phyloP scores from a whole-genome alignment of 495 filamentous ascomycete species.

The Tuber melanosporum region DNA sequence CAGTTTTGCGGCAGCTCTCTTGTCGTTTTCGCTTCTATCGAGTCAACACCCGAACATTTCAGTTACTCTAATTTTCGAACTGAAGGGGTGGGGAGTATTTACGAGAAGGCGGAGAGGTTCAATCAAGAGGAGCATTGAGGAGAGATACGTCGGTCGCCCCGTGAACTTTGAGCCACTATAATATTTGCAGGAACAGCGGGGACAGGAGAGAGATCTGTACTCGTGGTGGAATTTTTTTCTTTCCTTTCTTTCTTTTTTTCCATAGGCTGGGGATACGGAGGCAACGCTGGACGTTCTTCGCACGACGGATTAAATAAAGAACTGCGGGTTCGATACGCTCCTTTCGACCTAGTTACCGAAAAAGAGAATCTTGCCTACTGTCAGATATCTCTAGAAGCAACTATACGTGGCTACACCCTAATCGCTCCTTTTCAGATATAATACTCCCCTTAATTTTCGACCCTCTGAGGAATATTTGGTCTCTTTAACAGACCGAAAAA shows the following conservation, averaged over 20 bases:
- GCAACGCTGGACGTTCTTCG: constrained; percentile 39
- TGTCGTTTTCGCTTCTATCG: constrained; percentile 17
- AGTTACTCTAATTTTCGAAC: constrained; percentile 26
- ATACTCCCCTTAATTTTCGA: constrained; percentile 6
- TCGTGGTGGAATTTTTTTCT: constrained; percentile 23
- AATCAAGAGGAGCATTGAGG: constrained; percentile 13
- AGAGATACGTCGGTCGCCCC: constrained; percentile 31
- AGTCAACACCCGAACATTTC: constrained; percentile 16
- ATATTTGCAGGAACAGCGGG: constrained; percentile 32
- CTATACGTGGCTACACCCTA: constrained; percentile 33
- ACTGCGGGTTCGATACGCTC: constrained; percentile 39
- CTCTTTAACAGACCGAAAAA: constrained; percentile 3
- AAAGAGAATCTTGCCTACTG: constrained; percentile 21
- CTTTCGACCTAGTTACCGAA: constrained; percentile 30
- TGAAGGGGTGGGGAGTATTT: constrained; percentile 1
- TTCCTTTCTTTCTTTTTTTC: constrained; percentile 13
- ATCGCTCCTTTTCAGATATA: constrained; percentile 20
- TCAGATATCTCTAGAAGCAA: constrained; percentile 26
- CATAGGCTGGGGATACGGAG: constrained; percentile 33
- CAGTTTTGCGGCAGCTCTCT: constrained; percentile 15
- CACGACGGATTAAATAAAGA: constrained; percentile 40
- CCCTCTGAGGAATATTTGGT: constrained; percentile 6
- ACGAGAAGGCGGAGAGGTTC: constrained; percentile 14
- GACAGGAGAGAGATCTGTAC: constrained; percentile 30
- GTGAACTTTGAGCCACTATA: constrained; percentile 35